A percentile compares a stretch with the other conserved stretches of the same genome.
Conservation (phyloP, 768 basidiomycete species). For the Saitozyma sp. region DNA sequence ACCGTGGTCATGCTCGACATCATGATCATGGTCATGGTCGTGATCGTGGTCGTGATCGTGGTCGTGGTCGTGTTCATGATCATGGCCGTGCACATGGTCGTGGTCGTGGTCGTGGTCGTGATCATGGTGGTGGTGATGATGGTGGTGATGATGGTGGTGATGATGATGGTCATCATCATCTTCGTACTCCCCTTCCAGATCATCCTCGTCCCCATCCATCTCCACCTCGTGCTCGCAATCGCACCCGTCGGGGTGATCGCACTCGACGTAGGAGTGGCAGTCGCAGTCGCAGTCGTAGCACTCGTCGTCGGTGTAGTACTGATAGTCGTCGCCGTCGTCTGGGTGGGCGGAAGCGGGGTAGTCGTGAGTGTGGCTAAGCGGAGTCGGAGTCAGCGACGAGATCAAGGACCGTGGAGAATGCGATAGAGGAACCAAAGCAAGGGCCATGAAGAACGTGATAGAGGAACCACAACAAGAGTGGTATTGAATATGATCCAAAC, state of each 20-base stretch:
- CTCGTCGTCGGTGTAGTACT: slow-evolving; percentile 28
- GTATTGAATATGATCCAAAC: too few relatives aligned
- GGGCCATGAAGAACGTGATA: too few relatives aligned
- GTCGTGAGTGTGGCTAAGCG: too few relatives aligned
- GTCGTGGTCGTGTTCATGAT: slow-evolving; percentile 6
- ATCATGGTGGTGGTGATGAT: slow-evolving; percentile 14
- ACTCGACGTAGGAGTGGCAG: slow-evolving; percentile 15
- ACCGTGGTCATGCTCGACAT: slow-evolving; percentile 4
- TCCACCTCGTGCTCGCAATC: slow-evolving; percentile 28
- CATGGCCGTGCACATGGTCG: slow-evolving; percentile 12
- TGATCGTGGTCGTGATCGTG: slow-evolving; percentile 5
- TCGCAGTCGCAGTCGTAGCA: slow-evolving; percentile 32
- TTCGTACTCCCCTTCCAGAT: slow-evolving; percentile 28
- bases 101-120: slow-evolving; percentile 17
- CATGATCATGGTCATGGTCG: slow-evolving; percentile 8
- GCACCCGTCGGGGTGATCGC: slow-evolving; percentile 23
- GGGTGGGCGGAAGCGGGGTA: neutral
- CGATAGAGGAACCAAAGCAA: too few relatives aligned
- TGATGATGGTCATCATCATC: slow-evolving; percentile 23
- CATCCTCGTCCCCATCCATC: slow-evolving; percentile 21
- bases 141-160: slow-evolving; percentile 21
- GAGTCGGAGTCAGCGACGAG: too few relatives aligned
- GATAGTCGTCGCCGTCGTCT: slow-evolving; percentile 17
- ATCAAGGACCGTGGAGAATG: too few relatives aligned
- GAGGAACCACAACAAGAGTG: too few relatives aligned